Conservation (phyloP, 2,329 filamentous ascomycete genomes). For the Phialophora verrucosa region DNA sequence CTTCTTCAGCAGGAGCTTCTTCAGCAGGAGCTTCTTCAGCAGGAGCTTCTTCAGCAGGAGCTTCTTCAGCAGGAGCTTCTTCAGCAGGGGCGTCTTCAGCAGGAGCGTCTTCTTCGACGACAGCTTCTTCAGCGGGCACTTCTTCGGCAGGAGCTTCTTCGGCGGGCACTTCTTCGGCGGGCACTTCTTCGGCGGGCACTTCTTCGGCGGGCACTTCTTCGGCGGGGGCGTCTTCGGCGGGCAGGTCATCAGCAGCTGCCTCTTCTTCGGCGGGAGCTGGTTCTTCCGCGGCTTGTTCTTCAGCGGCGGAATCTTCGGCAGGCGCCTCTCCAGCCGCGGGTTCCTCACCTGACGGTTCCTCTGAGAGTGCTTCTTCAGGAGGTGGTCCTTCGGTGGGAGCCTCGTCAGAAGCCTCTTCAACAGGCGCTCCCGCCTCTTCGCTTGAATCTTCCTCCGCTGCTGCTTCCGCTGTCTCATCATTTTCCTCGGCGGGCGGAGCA, state of each 20-base stretch:
- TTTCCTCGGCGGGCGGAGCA: slow-evolving; percentile 26
- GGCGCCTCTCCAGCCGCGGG: slow-evolving; percentile 29
- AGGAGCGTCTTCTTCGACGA: neutral
- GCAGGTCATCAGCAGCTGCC: neutral
- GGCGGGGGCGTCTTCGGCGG: slow-evolving; percentile 10
- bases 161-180: slow-evolving; percentile 1
- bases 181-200: slow-evolving; percentile 18
- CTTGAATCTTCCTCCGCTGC: slow-evolving; percentile 14
- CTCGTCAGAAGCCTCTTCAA: slow-evolving; percentile 26
- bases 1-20: neutral
- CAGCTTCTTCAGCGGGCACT: slow-evolving; percentile 29
- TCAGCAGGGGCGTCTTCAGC: slow-evolving; percentile 13
- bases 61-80: neutral
- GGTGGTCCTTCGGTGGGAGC: slow-evolving; percentile 14
- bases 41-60: neutral
- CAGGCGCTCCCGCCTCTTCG: neutral
- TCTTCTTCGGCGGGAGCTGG: slow-evolving; percentile 25
- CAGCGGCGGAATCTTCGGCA: slow-evolving; percentile 26
- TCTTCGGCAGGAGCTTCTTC: slow-evolving; percentile 31
- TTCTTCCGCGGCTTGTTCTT: slow-evolving; percentile 25
- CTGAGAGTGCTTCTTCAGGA: slow-evolving; percentile 17
- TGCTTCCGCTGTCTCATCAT: slow-evolving; percentile 21
- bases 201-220: neutral
- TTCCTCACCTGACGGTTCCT: slow-evolving; percentile 16
- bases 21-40: slow-evolving; percentile 16